Conservation (phyloP, 2,329 filamentous ascomycete genomes). For the Colletotrichum sp. region DNA sequence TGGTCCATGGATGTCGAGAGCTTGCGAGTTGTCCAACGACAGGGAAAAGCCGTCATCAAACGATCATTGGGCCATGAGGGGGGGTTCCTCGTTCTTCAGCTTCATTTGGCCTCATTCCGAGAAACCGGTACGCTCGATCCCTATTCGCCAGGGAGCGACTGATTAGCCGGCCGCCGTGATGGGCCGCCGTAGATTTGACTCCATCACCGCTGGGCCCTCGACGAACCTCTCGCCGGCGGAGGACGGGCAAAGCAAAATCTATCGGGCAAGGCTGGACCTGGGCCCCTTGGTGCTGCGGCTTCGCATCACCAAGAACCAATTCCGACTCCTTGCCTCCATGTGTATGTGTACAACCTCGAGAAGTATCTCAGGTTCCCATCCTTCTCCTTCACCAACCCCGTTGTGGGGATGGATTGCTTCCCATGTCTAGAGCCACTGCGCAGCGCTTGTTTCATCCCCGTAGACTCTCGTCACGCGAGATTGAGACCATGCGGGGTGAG, state of each 20-base stretch:
- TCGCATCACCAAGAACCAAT: neutral
- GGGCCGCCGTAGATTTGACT: neutral
- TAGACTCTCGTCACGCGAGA: neutral
- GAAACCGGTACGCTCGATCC: neutral
- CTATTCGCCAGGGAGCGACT: neutral
- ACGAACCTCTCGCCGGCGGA: neutral
- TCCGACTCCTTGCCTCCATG: neutral
- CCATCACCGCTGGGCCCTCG: neutral
- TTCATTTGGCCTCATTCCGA: neutral
- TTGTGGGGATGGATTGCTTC: neutral
- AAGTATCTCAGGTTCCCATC: conserved; percentile 7
- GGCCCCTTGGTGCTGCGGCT: neutral
- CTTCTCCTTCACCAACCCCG: neutral
- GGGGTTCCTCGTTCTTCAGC: neutral
- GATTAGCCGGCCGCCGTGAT: neutral
- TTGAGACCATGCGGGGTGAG: neutral
- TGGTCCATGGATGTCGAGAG: neutral
- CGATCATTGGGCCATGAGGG: neutral
- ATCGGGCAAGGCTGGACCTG: neutral
- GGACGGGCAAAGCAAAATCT: neutral
- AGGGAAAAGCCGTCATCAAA: neutral
- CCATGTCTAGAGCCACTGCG: neutral
- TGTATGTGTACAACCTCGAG: conserved; percentile 11
- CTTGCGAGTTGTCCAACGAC: neutral
- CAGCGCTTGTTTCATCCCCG: neutral